Evolutionary conservation across 768 basidiomycete species (phyloP), one percentile per base, ranked within the genome.

Genomic region (Auriscalpium vulgare): DNA sequence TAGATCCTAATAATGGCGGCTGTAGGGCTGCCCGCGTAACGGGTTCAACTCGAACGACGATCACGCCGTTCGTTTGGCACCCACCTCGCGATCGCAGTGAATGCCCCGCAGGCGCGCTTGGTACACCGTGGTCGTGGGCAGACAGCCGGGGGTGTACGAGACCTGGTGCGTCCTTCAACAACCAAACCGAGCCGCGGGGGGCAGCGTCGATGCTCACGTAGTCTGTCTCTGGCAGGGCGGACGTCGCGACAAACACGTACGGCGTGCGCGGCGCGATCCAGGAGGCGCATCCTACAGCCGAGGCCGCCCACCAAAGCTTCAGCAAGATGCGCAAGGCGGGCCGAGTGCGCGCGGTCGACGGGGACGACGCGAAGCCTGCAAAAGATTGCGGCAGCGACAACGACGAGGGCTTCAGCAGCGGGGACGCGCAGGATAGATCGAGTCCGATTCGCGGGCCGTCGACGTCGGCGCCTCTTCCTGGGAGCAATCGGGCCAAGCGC

Each of bases 61-160:
- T 7, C 29, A 29, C 29, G 29, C 29, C 29, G 29, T 29, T 29
- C 29, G 29, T 29, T 29, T 29, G 2, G 29, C 29, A 29, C 29
- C 29, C 29, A 29, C 29, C 29, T 29, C 29, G 29, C 29, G 29
- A 29, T 5, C 29, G 29, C 29, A 29, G 29, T 7, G 1, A 29
- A 29, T 29, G 29, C 29, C 29, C 29, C 29, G 29, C 29, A 29
- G 29, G 29, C 29, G 29, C 29, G 7, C 29, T 29, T 63, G 61
- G 21, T 65, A 68, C 40, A 55, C 61, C 37, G 64, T 66, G 37
- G 59, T 55, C 8, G 59, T 59, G 4, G 67, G 65, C 29, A 64
- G 44, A 4, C 47, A 57, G 55, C 62, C 58, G 11, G 67, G 67
- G 14, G 59, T 68, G 8, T 68, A 63, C 43, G 45, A 48, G n/a